Evolutionary conservation across 2,329 filamentous ascomycete species (phyloP), one percentile per base, ranked within the genome.

Genomic region (Harringtonia lauricola): DNA sequence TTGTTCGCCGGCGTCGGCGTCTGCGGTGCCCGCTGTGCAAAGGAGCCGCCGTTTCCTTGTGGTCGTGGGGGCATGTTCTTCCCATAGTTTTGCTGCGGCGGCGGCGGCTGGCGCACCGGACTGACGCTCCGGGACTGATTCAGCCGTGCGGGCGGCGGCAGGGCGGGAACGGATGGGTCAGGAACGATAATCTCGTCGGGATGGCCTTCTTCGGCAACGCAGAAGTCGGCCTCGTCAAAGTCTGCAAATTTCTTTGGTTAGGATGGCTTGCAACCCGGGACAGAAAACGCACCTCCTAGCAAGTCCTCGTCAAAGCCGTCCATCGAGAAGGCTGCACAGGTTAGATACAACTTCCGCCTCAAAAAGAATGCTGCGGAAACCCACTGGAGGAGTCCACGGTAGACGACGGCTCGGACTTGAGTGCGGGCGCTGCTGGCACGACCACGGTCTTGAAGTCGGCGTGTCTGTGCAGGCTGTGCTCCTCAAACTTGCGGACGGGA

Each of bases 381-480:
- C 13, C 28, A 47, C 39, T 31, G 12, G 47, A 43, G 15, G 45
- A 7, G 15, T 42, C 41, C n/a, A 42, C 8, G 9, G 38, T n/a
- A 10, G 33, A 17, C 7, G 29, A 15, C 13, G 37, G 35, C 22
- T 41, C 57, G 46, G 79, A 73, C 56, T 74, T 79, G 59, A 81
- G 83, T 21, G 71, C 74, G 58, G n/a, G n/a, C n/a, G n/a, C n/a
- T n/a, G n/a, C n/a, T n/a, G n/a, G n/a, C n/a, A n/a, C n/a, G n/a
- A n/a, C n/a, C n/a, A n/a, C n/a, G n/a, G n/a, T n/a, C n/a, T n/a
- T n/a, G n/a, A 75, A 94, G 57, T 89, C 85, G 1, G 77, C 65
- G 61, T 95, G 89, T 33, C 90, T 77, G 62, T 95, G 82, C 31
- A 96, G 70, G 34, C 81, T 81, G n/a, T 75, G 72, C 49, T 84